A percentile compares a stretch with the other conserved stretches of the same genome.
These are phyloP conservation scores for Colletotrichum orchidophilum DNA, from an alignment of 2,329 filamentous ascomycete genomes.

Conservation along the genomic window DNA sequence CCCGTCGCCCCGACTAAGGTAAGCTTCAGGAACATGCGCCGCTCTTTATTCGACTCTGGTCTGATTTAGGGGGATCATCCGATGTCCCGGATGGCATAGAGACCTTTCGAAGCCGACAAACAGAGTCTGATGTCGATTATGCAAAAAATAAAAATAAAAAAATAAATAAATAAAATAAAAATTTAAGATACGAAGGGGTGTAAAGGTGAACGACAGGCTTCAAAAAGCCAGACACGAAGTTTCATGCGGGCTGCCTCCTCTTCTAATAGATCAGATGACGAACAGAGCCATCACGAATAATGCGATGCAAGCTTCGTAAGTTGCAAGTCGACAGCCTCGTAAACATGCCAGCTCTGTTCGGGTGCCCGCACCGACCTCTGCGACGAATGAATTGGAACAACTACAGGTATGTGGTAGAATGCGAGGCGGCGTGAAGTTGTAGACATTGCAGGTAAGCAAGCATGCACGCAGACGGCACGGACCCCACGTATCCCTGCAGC, in stretches of 20 bases:
- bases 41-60: not conserved
- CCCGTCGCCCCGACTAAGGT: not conserved
- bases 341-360: not conserved
- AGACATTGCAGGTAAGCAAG: not conserved
- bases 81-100: constrained; percentile 1
- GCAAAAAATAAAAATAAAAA: too few relatives aligned
- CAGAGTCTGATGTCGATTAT: not conserved
- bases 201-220: too few relatives aligned
- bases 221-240: not conserved
- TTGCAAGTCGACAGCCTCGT: not conserved
- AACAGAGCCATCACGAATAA: not conserved
- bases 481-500: too few relatives aligned
- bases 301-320: constrained; percentile 3
- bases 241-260: not conserved
- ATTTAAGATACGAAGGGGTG: too few relatives aligned
- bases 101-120: not conserved
- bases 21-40: not conserved
- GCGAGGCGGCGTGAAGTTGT: not conserved
- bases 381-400: not conserved
- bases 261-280: not conserved
- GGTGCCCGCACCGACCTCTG: not conserved
- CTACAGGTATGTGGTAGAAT: not conserved
- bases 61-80: not conserved
- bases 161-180: too few relatives aligned
- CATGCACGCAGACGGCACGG: not conserved